Base-by-base conservation (phyloP, 441 rosid genomes). In the Arabidopsis lyrata region DNA sequence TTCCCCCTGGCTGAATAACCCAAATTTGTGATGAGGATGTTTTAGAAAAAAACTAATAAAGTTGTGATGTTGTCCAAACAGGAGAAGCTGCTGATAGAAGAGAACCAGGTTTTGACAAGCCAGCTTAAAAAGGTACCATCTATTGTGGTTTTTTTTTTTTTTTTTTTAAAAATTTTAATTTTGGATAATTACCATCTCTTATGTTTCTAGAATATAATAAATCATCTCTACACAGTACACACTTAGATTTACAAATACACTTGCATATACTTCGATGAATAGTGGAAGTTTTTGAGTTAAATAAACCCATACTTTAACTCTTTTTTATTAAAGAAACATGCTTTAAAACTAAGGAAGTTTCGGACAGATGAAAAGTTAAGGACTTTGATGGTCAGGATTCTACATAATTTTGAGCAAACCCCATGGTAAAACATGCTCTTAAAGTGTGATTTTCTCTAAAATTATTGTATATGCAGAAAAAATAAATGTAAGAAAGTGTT, bases 21-120 rank as follows among this genome's bases (percentile, higher is more conserved):
- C 3, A 29, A 16, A 9, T 3, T 29, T n/a, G 15, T 8, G 2
- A 20, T 57, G 60, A 57, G 6, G 72, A 35, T 24, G 4, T 24
- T 31, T 66, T 8, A 14, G 14, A 44, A 14, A 44, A 14, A 27
- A 50, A 36, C 47, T 59, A 14, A 74, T 50, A 36, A 32, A 41
- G 13, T 48, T 58, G 5, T 59, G 57, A 31, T 66, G 16, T 34
- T 56, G 41, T 44, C 8, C 63, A 68, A 68, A 31, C 45, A 68
- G 73, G 64, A 44, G 56, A 68, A 44, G 44, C 10, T 34, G 11
- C n/a, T 45, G 44, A 32, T n/a, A 31, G 45, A 41, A 31, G 73
- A 56, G 55, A 56, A 42, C 32, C 42, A 29, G 32, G 3, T 4
- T 56, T 5, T 56, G 24, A 29, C 45, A 16, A 16, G n/a, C 73